Evolutionary conservation across 2,329 filamentous ascomycete genomes (phyloP), one percentile per base, ranked within the genome.

Genomic region (Huntiella bhutanensis): DNA sequence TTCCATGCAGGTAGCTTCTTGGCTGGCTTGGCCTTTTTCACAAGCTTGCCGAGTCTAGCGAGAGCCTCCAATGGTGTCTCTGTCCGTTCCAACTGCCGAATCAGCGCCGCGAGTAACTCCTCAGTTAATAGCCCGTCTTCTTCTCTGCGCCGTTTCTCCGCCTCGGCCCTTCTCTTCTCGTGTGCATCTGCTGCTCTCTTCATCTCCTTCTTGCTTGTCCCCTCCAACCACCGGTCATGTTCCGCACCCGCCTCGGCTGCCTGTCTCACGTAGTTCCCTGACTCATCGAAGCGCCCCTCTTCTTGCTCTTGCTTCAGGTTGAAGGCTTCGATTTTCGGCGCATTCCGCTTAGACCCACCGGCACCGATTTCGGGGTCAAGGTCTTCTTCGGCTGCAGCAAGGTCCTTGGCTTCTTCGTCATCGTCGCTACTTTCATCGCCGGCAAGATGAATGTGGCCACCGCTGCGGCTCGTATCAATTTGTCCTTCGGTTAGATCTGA

Each of bases 271-370:
- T 78, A 98, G 60, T 96, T 98, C 7, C 88, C 88, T 1, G 78
- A 67, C 54, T 91, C 82, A 58, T 98, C 91, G 56, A 95, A 98
- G 8, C 77, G 73, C 1, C 91, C 91, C 54, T 96, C 88, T 57
- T 96, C 86, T 59, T 92, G 79, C 60, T 98, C 91, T 10, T 74
- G 67, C 49, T 75, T 77, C 70, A 98, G 82, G 58, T 98, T 96
- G 70, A 98, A 98, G 2, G 88, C 88, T 60, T 96, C 91, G 4
- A 98, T 71, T 59, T 91, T 84, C 1, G 91, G 91, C 1, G 91
- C 91, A 60, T 95, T 85, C 55, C 78, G 82, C 65, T 95, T 96
- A 55, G 92, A 80, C 2, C 82, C 82, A 11, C 91, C 91, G 1
- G 84, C 80, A 2, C 91, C 91, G 4, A 98, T 69, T 60, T 98